Percentiles rank a stretch among this genome's conserved stretches.
These are phyloP conservation scores for Acmispon strigosus DNA, from an alignment of 306 rosid species.

Conservation along the genomic window DNA sequence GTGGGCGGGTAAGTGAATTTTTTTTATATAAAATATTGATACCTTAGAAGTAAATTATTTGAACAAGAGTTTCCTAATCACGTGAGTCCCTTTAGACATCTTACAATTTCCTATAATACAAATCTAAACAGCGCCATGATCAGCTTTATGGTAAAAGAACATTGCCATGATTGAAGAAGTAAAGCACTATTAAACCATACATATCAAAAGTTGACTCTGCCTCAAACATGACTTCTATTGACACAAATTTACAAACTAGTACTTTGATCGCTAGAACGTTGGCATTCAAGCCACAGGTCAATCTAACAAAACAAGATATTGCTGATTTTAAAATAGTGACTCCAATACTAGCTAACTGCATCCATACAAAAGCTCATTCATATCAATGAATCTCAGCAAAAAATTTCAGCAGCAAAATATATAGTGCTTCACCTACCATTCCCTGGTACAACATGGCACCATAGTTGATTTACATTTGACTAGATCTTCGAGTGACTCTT, in stretches of 20 bases:
- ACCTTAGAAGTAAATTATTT: too few species aligned
- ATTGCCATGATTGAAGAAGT: not conserved
- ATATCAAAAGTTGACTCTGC: not conserved
- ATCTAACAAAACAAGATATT: not conserved
- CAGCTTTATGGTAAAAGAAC: not conserved
- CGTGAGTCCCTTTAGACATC: not conserved
- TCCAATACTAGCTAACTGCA: not conserved
- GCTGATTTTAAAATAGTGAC: not conserved
- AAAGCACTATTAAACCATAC: not conserved
- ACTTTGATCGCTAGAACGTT: not conserved
- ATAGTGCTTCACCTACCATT: slow-evolving; percentile 8
- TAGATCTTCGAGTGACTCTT: slow-evolving; percentile 36
- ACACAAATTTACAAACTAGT: not conserved
- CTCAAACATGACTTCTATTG: not conserved
- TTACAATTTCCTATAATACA: not conserved
- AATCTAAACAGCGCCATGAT: not conserved
- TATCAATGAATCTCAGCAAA: not conserved
- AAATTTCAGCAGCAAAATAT: slow-evolving; percentile 20
- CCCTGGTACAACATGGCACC: not conserved
- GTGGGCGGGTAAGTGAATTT: too few species aligned
- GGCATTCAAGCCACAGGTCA: not conserved
- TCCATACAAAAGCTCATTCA: not conserved
- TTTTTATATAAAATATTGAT: too few species aligned
- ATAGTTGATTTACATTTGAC: slow-evolving; percentile 9
- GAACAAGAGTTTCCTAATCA: too few species aligned